Percentiles rank a stretch among this genome's conserved stretches.
phyloP scores from a whole-genome alignment of 805 yeast species.

The Kluyveromyces wickerhamii region DNA sequence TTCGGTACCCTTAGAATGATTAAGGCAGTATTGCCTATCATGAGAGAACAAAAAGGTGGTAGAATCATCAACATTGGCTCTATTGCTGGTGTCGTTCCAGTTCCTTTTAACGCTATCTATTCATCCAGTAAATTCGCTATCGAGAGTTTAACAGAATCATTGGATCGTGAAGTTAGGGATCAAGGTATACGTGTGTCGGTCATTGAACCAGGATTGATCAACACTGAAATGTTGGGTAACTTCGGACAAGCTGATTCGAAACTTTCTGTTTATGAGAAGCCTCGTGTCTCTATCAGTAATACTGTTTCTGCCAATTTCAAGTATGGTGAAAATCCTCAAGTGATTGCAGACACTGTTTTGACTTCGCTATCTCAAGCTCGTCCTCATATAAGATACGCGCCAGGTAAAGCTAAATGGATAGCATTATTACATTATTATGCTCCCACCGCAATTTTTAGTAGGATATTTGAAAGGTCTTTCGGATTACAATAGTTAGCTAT shows the following conservation, averaged over 20 bases:
- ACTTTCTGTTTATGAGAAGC: background rate
- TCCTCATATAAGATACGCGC: too few species aligned
- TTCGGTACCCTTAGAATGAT: slow-evolving; percentile 40
- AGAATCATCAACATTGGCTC: slow-evolving; percentile 62
- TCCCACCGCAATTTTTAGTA: too few species aligned
- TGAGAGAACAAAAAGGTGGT: slow-evolving; percentile 39
- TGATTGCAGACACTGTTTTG: too few species aligned
- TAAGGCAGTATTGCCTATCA: slow-evolving; percentile 36
- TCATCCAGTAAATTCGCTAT: slow-evolving; percentile 64
- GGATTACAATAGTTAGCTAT: too few species aligned
- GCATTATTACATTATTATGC: too few species aligned
- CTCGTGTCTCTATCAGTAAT: too few species aligned
- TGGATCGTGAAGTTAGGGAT: slow-evolving; percentile 15
- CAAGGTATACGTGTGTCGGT: background rate
- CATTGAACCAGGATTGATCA: background rate
- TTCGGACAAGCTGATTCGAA: background rate
- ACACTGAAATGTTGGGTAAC: background rate
- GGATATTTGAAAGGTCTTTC: too few species aligned
- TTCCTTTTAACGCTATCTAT: slow-evolving; percentile 65
- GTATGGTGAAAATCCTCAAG: too few species aligned
- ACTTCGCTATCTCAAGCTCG: too few species aligned
- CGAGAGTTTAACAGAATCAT: slow-evolving; percentile 46
- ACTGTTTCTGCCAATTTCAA: too few species aligned
- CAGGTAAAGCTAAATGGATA: too few species aligned
- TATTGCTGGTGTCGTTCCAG: slow-evolving; percentile 63